phyloP scores from a whole-genome alignment of 495 filamentous ascomycete species.

The Neurospora tetrasperma region DNA sequence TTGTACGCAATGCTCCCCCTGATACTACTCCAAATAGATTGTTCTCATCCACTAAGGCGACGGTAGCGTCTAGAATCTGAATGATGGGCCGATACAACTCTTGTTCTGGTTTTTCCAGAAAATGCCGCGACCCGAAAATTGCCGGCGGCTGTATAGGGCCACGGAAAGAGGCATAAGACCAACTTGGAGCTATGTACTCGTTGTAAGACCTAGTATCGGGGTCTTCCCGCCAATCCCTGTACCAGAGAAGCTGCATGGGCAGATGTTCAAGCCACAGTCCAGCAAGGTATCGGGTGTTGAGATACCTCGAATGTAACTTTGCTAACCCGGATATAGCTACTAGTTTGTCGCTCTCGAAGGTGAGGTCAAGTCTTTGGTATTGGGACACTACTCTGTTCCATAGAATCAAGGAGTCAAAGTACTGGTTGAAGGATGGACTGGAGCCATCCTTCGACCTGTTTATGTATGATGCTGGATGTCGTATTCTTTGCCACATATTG shows the following conservation, averaged over 20 bases:
- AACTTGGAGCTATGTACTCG: neutral
- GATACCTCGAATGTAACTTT: neutral
- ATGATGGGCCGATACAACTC: neutral
- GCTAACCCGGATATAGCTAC: neutral
- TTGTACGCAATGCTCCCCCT: neutral
- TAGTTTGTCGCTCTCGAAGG: neutral
- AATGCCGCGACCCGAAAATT: no score
- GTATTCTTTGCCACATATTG: neutral
- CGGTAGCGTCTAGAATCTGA: neutral
- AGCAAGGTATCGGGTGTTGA: neutral
- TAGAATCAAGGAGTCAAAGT: rapidly evolving
- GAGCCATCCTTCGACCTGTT: no score
- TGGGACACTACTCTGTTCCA: rapidly evolving
- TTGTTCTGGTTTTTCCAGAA: neutral
- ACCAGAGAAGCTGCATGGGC: neutral
- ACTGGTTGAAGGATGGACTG: rapidly evolving
- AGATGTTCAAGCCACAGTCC: neutral
- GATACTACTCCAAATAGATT: neutral
- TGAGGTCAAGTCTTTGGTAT: neutral
- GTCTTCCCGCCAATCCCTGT: no score
- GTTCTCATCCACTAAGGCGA: neutral
- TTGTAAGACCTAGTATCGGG: neutral
- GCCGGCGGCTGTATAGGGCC: neutral
- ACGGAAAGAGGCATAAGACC: neutral
- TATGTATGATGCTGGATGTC: neutral